Evolutionary conservation across 495 filamentous ascomycete genomes (phyloP), one percentile per base, ranked within the genome.

Genomic region (Podospora sp.): DNA sequence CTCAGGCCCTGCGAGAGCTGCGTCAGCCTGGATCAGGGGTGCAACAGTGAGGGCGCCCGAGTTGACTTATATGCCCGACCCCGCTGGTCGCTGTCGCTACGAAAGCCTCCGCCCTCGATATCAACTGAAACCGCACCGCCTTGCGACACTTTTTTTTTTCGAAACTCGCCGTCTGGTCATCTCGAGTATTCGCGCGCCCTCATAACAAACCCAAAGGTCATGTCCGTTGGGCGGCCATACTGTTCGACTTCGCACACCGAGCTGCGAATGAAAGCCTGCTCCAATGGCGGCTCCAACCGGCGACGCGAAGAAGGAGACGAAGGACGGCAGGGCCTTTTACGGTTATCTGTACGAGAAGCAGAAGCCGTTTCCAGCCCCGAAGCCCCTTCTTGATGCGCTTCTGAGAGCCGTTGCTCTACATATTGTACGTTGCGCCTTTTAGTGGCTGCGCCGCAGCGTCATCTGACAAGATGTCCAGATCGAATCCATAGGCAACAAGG

Each of bases 361-460:
- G 40, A 74, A 72, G 62, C 69, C 70, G 21, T 88, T 95, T 74
- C 95, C 93, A 76, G 87, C 85, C 25, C 90, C 93, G 6, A 90
- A 91, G 2, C 87, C 89, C 18, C 70, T 89, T 50, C 84, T 97
- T 53, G 88, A 96, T 76, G 86, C 89, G 67, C 83, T 99, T 64
- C 85, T 97, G 71, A 80, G 89, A 60, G 90, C 90, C 12, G 88
- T 97, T 66, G 92, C 90, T 59, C 82, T 89, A 62, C 84, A 91
- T 71, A 94, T 99, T 72, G 94, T 97, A 81, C 76, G 91, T 82
- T 64, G 22, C 68, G 63, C 55, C 65, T 3, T 68, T 11, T 4
- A 46, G 11, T 6, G 40, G 40, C 49, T 14, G 22, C 0, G 29
- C 26, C 0, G 29, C 12, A 4, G 21, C 6, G 59, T 33, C 46